Evolutionary conservation across 2,329 filamentous ascomycete species (phyloP), one percentile per base, ranked within the genome.

Genomic region (Coniella vitis): DNA sequence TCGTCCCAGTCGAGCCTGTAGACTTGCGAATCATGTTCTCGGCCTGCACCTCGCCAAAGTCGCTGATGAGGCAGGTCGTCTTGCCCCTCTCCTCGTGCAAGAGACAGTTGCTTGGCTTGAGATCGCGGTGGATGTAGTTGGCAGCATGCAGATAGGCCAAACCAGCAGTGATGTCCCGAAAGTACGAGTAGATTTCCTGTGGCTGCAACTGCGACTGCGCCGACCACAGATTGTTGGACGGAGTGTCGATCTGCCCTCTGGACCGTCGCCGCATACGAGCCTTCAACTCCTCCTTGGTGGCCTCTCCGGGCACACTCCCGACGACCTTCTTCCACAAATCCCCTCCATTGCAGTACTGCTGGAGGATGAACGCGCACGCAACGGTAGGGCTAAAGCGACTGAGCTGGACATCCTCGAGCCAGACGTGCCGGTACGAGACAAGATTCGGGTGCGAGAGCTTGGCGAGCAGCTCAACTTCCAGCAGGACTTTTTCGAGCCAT

Each of bases 101-200:
- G 3, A 98, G 75, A 60, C 94, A 98, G 59, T 98, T 98, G 63
- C 86, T 93, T 2, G 93, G 93, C 65, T 98, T 98, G 21, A 98
- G 74, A 64, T 98, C 93, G 48, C 93, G 83, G 62, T 98, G 93
- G 22, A 98, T 94, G 64, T 96, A 98, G 56, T 90, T 91, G 57
- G 91, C 87, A 2, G 78, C 78, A 60, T 98, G 93, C 1, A 98
- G 76, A 62, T 96, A 91, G 38, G 89, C 86, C 16, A 98, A 73
- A 0, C 93, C 93, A 0, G 89, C 90, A 0, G 91, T 93, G 53
- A 98, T 91, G 62, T 98, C 93, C 60, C 85, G 87, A 72, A 98
- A 98, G 54, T 97, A 86, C 0, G 90, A 94, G 66, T 95, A 96
- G 20, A 98, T 97, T 59, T 97, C 87, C 52, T 97, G 91, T 52